Conservation (phyloP, 805 yeast species). For the Tetrapisispora iriomotensis region DNA sequence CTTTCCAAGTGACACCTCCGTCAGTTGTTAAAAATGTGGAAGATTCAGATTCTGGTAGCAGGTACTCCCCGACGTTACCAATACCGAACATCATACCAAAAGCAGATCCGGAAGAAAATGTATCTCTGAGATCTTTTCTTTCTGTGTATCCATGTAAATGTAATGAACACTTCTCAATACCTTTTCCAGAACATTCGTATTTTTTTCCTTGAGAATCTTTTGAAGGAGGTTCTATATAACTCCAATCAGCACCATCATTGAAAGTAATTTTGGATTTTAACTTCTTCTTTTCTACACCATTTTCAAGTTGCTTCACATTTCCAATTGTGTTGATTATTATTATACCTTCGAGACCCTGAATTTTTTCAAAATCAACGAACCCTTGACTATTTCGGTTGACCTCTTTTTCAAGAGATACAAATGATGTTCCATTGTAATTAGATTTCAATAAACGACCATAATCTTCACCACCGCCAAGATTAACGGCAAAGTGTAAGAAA, state of each 20-base stretch:
- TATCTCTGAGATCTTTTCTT: slow-evolving; percentile 71
- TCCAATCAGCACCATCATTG: slow-evolving; percentile 90
- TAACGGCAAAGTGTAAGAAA: slow-evolving; percentile 75
- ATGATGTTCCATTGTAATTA: slow-evolving; percentile 84
- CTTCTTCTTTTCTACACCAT: slow-evolving; percentile 36
- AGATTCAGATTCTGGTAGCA: slow-evolving; percentile 42
- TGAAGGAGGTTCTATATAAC: slow-evolving; percentile 56
- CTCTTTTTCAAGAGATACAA: slow-evolving; percentile 52
- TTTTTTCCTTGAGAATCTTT: slow-evolving; percentile 51
- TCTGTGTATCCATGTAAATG: slow-evolving; percentile 89
- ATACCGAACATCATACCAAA: slow-evolving; percentile 81
- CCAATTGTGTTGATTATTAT: slow-evolving; percentile 60
- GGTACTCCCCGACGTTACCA: slow-evolving; percentile 75
- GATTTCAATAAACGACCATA: slow-evolving; percentile 79
- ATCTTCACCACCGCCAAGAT: slow-evolving; percentile 39
- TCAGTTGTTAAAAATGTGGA: slow-evolving; percentile 76
- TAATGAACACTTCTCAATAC: slow-evolving; percentile 59
- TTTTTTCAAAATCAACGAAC: slow-evolving; percentile 79
- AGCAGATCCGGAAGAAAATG: slow-evolving; percentile 82
- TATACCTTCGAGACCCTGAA: slow-evolving; percentile 79
- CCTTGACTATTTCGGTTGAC: slow-evolving; percentile 72
- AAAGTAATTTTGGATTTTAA: slow-evolving; percentile 68
- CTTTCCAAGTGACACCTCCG: slow-evolving; percentile 86
- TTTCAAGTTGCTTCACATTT: slow-evolving; percentile 38
- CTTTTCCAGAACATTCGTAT: slow-evolving; percentile 41